Conservation (phyloP, 163 green algal species). For the Prototheca wickerhamii region DNA sequence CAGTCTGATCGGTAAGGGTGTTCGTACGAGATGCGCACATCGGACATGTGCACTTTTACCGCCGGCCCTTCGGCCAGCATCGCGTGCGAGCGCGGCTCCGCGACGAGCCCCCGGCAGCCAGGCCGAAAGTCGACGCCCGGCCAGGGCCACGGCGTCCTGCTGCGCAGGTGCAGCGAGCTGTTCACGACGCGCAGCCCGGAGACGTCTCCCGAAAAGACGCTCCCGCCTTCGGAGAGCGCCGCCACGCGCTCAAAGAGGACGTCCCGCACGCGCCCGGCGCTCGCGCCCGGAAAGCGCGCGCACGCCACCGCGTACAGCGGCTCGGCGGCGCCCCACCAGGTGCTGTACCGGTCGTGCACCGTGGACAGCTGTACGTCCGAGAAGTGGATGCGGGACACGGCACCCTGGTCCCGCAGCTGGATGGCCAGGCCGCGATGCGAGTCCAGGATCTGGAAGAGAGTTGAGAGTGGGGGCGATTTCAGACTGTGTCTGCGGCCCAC, state of each 20-base stretch:
- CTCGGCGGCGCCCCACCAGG: constrained; percentile 42
- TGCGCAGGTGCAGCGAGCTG: neutral
- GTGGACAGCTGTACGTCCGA: constrained; percentile 6
- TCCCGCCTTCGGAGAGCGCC: constrained; percentile 7
- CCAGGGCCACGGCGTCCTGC: neutral
- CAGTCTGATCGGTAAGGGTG: neutral
- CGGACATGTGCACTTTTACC: neutral
- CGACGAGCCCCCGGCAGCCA: neutral
- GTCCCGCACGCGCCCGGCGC: neutral
- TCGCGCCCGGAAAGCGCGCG: constrained; percentile 1
- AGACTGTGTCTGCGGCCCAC: too few relatives aligned
- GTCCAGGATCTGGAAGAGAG: constrained; percentile 13
- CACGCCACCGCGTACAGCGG: constrained; percentile 30
- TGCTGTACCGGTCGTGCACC: constrained; percentile 9
- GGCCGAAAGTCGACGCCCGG: neutral
- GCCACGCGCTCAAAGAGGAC: constrained; percentile 5
- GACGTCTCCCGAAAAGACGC: constrained; percentile 8
- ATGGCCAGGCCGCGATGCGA: constrained; percentile 37
- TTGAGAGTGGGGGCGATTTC: too few relatives aligned
- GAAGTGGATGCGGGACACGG: constrained; percentile 26
- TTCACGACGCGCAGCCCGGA: neutral
- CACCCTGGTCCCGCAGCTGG: constrained; percentile 35
- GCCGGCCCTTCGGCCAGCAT: neutral
- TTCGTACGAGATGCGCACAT: neutral
- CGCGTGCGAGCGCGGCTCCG: neutral